Percentiles rank a stretch among this genome's conserved stretches.
Conservation (phyloP, 345 rosid species). For the Microthlaspi erraticum region DNA sequence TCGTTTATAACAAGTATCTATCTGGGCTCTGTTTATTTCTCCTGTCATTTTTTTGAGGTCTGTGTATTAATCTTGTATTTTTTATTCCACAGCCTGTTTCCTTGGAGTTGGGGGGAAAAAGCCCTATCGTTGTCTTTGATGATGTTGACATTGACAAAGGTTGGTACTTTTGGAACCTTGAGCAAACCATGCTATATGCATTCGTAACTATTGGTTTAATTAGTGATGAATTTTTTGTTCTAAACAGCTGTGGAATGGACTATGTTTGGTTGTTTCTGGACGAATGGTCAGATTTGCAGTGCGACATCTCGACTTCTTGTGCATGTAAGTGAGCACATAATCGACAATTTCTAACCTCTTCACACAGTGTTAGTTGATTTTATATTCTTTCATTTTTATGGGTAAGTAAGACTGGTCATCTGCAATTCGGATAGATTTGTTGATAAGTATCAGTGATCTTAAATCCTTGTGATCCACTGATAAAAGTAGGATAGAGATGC, state of each 20-base stretch:
- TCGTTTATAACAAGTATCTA: constrained; percentile 27
- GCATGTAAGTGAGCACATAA: constrained; percentile 64
- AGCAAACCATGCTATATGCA: background rate
- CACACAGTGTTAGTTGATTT: no score
- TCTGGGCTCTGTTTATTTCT: constrained; percentile 9
- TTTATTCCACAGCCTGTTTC: constrained; percentile 75
- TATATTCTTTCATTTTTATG: no score
- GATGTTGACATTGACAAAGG: constrained; percentile 93
- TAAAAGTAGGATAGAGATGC: constrained; percentile 8
- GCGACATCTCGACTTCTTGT: constrained; percentile 96
- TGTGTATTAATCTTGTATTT: constrained; percentile 28
- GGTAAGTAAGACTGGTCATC: constrained; percentile 12
- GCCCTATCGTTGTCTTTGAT: constrained; percentile 92
- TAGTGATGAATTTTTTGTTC: constrained; percentile 22
- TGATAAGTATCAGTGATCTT: constrained; percentile 5
- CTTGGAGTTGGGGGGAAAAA: constrained; percentile 96
- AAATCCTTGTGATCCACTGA: background rate
- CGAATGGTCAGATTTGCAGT: constrained; percentile 97
- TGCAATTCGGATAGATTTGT: constrained; percentile 12
- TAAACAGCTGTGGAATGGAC: constrained; percentile 88
- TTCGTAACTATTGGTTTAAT: constrained; percentile 17
- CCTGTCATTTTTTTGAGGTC: constrained; percentile 17
- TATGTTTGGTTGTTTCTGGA: constrained; percentile 91
- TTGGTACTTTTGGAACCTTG: constrained; percentile 43
- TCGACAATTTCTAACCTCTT: no score